Evolutionary conservation across 2,329 filamentous ascomycete species (phyloP), one percentile per base, ranked within the genome.

Genomic region (Rutstroemia sp.): DNA sequence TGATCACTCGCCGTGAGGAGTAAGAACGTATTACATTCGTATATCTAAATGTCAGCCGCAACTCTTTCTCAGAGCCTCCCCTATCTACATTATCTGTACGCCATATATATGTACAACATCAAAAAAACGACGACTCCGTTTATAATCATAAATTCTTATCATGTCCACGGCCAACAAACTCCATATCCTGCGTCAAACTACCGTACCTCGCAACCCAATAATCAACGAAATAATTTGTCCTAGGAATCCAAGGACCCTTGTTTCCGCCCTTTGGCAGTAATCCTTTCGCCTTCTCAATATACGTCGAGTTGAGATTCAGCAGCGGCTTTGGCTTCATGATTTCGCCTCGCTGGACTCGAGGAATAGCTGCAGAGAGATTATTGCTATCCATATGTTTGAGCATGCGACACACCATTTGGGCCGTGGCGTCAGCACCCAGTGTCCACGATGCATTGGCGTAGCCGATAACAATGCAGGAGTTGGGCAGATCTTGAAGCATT

Each of bases 391-490:
- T 65, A 10, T 65, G 52, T 47, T 68, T 70, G 17, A 69, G 23
- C 2, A 70, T 39, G n/a, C 65, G 58, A 27, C 64, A 66, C 2
- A 68, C 51, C 3, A 64, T 48, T 14, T 48, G 30, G 1, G 66
- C 63, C 10, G 66, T 65, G 2, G 59, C 51, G 51, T 86, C 84
- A 0, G 81, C 79, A 2, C 84, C 84, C 0, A 86, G 77, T 0
- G 86, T 89, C 85, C 85, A 89, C 0, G 79, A 79, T 0, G 79
- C 78, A 48, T 84, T 81, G 19, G 81, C 79, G 67, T 88, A 89
- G 8, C 86, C 86, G 45, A 85, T 74, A 38, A 86, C 73, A 52
- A 82, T 75, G 1, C 76, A 75, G 1, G 79, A 71, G 64, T 89
- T 89, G 5, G 86, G 86, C 1, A 88, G 67, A 48, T 80, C 82